Evolutionary conservation across 345 rosid genomes (phyloP), one percentile per base, ranked within the genome.

Genomic region (Nasturtium officinale): DNA sequence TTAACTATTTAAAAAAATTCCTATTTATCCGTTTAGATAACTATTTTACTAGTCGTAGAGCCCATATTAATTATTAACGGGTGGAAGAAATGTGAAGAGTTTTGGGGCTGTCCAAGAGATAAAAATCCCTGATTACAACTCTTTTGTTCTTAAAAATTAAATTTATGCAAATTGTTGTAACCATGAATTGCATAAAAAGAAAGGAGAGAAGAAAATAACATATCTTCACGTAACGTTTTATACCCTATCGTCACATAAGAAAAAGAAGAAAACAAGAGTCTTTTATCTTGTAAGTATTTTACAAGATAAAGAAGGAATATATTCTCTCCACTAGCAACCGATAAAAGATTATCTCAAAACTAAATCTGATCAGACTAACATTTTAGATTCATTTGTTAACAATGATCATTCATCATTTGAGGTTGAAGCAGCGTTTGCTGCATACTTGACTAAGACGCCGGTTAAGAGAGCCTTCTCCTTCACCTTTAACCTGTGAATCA

Each of bases 401-500:
- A 2, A 23, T 25, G 3, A 80, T 54, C 62, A 79, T 73, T 72
- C 75, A 71, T 76, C 77, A 29, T 69, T 75, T 13, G 86, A 70
- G 74, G 80, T 64, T 29, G 61, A 69, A 64, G 80, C 65, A 63
- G 80, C 77, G 62, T 80, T 83, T 55, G 64, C 77, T 5, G 87
- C 88, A 79, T 94, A 94, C 79, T 94, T 94, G 37, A 83, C 67
- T 67, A 91, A 82, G 29, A 89, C 96, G 0, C 83, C 86, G 0
- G 84, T 84, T 61, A 94, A 83, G 62, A 84, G 66, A 30, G 91
- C 82, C 82, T 88, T 89, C 85, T 94, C 98, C 84, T 82, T 86
- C 69, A 88, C 59, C 83, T 81, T 88, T 79, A 94, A 79, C 80
- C 95, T 94, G 90, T 51, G 7, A 72, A 21, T 21, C 21, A 2